Conservation (phyloP, 257 asterid species). For the Fraxinus cuspidata region DNA sequence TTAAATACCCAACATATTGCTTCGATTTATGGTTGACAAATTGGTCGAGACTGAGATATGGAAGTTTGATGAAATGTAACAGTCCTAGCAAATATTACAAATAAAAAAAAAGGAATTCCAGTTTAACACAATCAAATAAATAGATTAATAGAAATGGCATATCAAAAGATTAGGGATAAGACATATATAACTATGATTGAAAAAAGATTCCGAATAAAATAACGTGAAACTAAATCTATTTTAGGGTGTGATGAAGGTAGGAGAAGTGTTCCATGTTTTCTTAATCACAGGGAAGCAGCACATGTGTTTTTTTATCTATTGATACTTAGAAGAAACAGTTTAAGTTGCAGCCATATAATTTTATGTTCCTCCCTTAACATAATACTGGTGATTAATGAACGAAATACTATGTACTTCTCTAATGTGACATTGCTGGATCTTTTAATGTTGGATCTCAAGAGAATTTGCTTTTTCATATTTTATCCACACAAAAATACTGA, state of each 20-base stretch:
- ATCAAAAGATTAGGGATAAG: neutral
- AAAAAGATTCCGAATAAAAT: neutral
- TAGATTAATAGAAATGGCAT: neutral
- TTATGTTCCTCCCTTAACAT: neutral
- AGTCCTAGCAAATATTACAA: neutral
- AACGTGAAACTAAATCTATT: neutral
- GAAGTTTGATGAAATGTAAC: neutral
- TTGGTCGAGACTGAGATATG: neutral
- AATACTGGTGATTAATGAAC: neutral
- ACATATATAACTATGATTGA: neutral
- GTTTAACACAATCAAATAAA: neutral
- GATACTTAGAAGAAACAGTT: neutral
- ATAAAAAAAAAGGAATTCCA: neutral
- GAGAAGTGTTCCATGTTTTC: constrained; percentile 4
- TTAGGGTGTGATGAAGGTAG: constrained; percentile 3
- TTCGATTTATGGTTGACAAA: neutral
- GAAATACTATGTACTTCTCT: neutral
- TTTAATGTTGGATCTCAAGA: constrained; percentile 21
- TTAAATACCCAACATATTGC: neutral
- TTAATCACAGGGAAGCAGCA: neutral
- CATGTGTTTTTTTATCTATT: neutral
- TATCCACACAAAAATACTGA: constrained; percentile 15
- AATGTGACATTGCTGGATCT: neutral
- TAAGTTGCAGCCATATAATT: neutral
- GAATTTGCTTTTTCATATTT: constrained; percentile 1